Percentiles rank a stretch among this genome's conserved stretches.
phyloP scores from a whole-genome alignment of 1,284 basidiomycete species.

The Peniophora sp. region DNA sequence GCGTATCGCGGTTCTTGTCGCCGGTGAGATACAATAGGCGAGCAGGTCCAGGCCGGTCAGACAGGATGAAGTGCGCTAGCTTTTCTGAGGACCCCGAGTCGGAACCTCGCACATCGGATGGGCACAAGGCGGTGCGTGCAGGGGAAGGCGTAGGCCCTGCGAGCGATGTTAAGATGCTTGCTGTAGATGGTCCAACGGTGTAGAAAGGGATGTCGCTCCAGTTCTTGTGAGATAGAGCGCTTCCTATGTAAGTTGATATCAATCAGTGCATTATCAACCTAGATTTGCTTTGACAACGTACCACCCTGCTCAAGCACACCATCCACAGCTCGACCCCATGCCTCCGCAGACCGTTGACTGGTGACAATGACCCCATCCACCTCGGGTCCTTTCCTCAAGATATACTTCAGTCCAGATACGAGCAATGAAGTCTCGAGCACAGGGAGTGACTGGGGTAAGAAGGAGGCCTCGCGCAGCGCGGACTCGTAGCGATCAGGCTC shows the following conservation, averaged over 20 bases:
- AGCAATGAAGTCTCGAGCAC: conserved; percentile 53
- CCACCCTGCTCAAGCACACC: conserved; percentile 9
- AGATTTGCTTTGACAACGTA: conserved; percentile 12
- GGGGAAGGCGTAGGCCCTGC: conserved; percentile 9
- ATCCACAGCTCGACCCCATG: conserved; percentile 42
- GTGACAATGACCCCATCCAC: conserved; percentile 61
- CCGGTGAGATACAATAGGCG: conserved; percentile 67
- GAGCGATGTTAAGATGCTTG: conserved; percentile 34
- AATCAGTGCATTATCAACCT: neutral
- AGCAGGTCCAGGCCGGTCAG: conserved; percentile 21
- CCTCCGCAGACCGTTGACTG: conserved; percentile 63
- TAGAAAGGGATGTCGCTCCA: conserved; percentile 64
- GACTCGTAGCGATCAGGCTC: conserved; percentile 45
- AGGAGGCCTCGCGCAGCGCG: conserved; percentile 34
- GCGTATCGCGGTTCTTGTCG: conserved; percentile 72
- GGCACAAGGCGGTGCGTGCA: conserved; percentile 24
- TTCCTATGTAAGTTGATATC: neutral
- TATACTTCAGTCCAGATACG: neutral
- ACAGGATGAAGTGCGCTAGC: conserved; percentile 58
- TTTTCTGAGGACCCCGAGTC: conserved; percentile 57
- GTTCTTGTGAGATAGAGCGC: conserved; percentile 13
- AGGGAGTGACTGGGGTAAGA: conserved; percentile 47
- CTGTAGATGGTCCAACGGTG: conserved; percentile 63
- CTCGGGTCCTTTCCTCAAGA: neutral
- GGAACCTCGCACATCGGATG: conserved; percentile 38